Base-by-base conservation (phyloP, 805 yeast species). In the Torulaspora quercuum region DNA sequence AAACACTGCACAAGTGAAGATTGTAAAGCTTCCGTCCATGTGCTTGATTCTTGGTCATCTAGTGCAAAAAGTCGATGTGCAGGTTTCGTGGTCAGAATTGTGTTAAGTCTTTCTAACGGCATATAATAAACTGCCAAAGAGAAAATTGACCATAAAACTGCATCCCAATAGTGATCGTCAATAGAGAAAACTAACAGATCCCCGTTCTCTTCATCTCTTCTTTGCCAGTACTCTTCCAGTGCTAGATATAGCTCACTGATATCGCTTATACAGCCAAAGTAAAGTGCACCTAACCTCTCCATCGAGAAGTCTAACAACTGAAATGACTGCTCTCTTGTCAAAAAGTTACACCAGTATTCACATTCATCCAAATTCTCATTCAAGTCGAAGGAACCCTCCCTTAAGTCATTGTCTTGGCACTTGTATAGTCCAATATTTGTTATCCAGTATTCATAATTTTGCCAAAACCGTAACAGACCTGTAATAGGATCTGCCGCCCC, bases 201-300 rank as follows among this genome's bases (percentile, higher is more conserved):
- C 3, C 34, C 31, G 1, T 13, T 9, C 6, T 34, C 37, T 3
- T 26, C 26, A 8, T 47, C 41, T n/a, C 46, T 42, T 14, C 52
- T 41, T 16, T 42, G 39, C 53, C 58, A 55, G 29, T 48, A 53
- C 12, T 28, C 42, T 19, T 53, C 56, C 17, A 57, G 39, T 19
- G 50, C 39, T 8, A 46, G 15, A 18, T 54, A 57, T 16, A 58
- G 37, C 9, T 58, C 62, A 10, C 52, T 47, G 2, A 60, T 49
- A 33, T 60, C 64, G 21, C 53, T 49, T 10, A 61, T 26, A n/a
- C 47, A 42, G 7, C 63, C 63, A 43, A 60, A 56, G 44, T 41
- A 60, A 15, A 61, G 39, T 2, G 52, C 41, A 3, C 66, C 65
- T 8, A 60, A 28, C n/a, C 50, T 51, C 37, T 57, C 61, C 35